phyloP scores from a whole-genome alignment of 345 rosid genomes.

The Cochlearia excelsa region DNA sequence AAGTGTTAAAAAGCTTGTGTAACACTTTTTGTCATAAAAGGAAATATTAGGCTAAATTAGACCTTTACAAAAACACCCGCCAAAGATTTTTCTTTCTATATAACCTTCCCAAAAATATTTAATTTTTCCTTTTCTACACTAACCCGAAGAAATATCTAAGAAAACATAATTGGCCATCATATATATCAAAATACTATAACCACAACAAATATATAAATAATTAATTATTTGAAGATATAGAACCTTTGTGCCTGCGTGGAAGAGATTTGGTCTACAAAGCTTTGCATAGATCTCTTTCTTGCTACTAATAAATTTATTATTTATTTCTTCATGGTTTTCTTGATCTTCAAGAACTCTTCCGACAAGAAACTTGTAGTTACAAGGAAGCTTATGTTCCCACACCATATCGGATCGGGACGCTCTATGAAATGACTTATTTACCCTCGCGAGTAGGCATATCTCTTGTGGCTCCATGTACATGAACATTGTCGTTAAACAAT shows the following conservation, averaged over 20 bases:
- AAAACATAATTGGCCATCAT: constrained; percentile 21
- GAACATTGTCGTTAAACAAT: constrained; percentile 57
- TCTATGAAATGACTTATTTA: constrained; percentile 54
- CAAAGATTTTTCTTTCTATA: neutral
- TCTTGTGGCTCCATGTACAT: constrained; percentile 75
- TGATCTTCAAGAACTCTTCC: constrained; percentile 44
- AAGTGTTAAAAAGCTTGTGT: neutral
- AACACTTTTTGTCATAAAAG: constrained; percentile 2
- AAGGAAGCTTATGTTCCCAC: constrained; percentile 83
- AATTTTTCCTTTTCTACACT: neutral
- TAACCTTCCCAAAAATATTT: too few species aligned
- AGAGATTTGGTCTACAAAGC: constrained; percentile 54
- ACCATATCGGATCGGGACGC: constrained; percentile 74
- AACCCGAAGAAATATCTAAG: constrained; percentile 24
- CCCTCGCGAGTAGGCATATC: constrained; percentile 65
- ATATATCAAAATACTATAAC: constrained; percentile 14
- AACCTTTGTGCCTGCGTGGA: constrained; percentile 76
- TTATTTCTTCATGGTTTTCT: neutral
- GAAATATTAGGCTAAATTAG: constrained; percentile 5
- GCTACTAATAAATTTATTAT: constrained; percentile 29
- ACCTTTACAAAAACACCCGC: neutral
- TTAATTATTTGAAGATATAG: neutral
- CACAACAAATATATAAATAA: neutral
- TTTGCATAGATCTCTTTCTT: constrained; percentile 66
- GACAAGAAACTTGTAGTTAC: constrained; percentile 62